A percentile compares a stretch with the other conserved stretches of the same genome.
These are phyloP conservation scores for Teunomyces pallodes DNA, from an alignment of 805 yeast species.

Conservation along the genomic window DNA sequence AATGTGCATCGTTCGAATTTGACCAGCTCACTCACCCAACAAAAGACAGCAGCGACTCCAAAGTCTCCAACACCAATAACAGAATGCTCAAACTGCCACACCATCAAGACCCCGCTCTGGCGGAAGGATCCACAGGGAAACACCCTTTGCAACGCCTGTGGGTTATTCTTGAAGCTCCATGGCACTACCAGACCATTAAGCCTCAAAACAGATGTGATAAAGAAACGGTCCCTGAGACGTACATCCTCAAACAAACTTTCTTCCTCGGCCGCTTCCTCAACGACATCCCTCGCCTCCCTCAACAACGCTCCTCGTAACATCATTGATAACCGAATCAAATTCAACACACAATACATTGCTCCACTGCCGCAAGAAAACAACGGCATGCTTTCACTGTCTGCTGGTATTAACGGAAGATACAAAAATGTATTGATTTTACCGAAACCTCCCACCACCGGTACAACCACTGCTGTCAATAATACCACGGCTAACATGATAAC, in stretches of 20 bases:
- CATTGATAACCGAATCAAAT: constrained; percentile 5
- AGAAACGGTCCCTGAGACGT: constrained; percentile 51
- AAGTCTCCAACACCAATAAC: constrained; percentile 17
- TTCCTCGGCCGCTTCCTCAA: constrained; percentile 3
- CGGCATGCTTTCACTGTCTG: constrained; percentile 1
- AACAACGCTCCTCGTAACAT: background rate
- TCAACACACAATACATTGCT: constrained; percentile 6
- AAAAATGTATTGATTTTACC: constrained; percentile 42
- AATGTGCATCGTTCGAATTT: constrained; percentile 13
- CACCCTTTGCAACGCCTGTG: constrained; percentile 65
- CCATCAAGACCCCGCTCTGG: constrained; percentile 62
- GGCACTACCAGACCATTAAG: constrained; percentile 62
- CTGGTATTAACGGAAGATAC: constrained; percentile 15
- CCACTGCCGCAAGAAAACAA: background rate
- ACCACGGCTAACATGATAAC: constrained; percentile 6
- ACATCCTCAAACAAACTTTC: constrained; percentile 11
- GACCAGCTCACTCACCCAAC: constrained; percentile 19
- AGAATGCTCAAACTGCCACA: constrained; percentile 57
- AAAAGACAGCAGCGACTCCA: constrained; percentile 7
- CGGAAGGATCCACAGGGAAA: constrained; percentile 57
- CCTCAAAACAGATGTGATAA: constrained; percentile 55
- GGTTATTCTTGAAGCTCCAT: constrained; percentile 56
- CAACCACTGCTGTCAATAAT: constrained; percentile 4
- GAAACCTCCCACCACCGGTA: constrained; percentile 24
- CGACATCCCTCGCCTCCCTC: background rate